phyloP scores from a whole-genome alignment of 73 alveolate species.

The Symbiodinium pilosum region DNA sequence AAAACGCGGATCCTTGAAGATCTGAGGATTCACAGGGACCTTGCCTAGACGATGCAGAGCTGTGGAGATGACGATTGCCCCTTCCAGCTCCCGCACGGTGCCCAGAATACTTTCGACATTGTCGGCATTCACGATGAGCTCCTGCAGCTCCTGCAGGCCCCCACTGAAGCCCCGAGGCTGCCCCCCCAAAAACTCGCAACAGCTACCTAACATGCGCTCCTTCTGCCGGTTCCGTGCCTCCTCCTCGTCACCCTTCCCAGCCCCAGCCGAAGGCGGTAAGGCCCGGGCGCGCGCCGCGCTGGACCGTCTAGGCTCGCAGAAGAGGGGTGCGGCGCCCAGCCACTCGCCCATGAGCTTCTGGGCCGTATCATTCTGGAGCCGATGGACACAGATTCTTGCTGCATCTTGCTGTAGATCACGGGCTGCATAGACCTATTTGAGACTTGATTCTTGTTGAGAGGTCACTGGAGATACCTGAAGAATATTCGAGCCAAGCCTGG shows the following conservation, averaged over 20 bases:
- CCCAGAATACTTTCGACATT: conserved; percentile 56
- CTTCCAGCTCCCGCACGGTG: conserved; percentile 79
- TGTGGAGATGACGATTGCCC: conserved; percentile 90
- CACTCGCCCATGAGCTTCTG: conserved; percentile 16
- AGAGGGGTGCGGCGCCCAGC: conserved; percentile 45
- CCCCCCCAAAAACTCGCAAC: too few relatives aligned
- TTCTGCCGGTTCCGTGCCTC: conserved; percentile 84
- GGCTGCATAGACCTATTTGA: too few relatives aligned
- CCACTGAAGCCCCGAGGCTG: too few relatives aligned
- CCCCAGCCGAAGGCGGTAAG: not conserved
- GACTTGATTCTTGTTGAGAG: too few relatives aligned
- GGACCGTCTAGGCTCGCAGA: conserved; percentile 48
- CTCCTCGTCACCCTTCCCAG: conserved; percentile 8
- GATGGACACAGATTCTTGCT: too few relatives aligned
- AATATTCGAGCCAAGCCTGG: too few relatives aligned
- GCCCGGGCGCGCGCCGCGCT: conserved; percentile 44
- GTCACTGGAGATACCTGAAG: too few relatives aligned
- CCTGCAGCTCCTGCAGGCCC: conserved; percentile 92
- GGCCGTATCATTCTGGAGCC: too few relatives aligned
- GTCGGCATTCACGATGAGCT: conserved; percentile 60
- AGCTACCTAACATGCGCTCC: too few relatives aligned
- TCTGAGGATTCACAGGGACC: conserved; percentile 21
- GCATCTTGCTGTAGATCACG: too few relatives aligned
- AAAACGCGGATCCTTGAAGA: conserved; percentile 67
- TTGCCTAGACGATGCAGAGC: conserved; percentile 88